Conservation (phyloP, 768 basidiomycete genomes). For the Gymnopilus dilepis region DNA sequence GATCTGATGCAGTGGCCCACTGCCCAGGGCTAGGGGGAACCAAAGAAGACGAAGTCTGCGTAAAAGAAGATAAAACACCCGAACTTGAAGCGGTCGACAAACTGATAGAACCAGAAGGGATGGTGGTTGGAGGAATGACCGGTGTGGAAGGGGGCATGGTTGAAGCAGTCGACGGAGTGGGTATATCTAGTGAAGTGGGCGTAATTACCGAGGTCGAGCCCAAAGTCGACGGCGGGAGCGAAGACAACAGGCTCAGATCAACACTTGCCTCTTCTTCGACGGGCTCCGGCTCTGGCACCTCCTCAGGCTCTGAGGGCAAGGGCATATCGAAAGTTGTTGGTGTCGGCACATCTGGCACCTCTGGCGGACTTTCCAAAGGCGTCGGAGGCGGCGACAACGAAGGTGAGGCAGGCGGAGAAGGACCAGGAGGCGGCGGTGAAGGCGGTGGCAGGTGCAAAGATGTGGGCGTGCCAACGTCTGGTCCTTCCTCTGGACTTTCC, state of each 20-base stretch:
- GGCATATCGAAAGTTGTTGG: slow-evolving; percentile 39
- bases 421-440: slow-evolving; percentile 27
- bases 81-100: slow-evolving; percentile 36
- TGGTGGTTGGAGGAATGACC: slow-evolving; percentile 14
- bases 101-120: slow-evolving; percentile 18
- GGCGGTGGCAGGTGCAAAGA: slow-evolving; percentile 22
- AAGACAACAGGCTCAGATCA: slow-evolving; percentile 33
- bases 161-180: slow-evolving; percentile 34
- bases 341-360: slow-evolving; percentile 30
- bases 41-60: slow-evolving; percentile 39
- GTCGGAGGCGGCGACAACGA: slow-evolving; percentile 22
- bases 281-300: not conserved
- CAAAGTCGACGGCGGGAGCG: slow-evolving; percentile 33
- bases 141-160: slow-evolving; percentile 33
- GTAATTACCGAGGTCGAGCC: slow-evolving; percentile 36
- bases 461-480: slow-evolving; percentile 1
- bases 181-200: slow-evolving; percentile 34
- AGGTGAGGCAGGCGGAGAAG: slow-evolving; percentile 10
- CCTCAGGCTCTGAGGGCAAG: slow-evolving; percentile 18
- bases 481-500: not conserved
- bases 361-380: slow-evolving; percentile 19
- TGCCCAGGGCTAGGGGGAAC: slow-evolving; percentile 42
- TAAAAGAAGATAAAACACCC: slow-evolving; percentile 49
- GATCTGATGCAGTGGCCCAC: slow-evolving; percentile 70
- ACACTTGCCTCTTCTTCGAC: slow-evolving; percentile 17